Percentiles rank a stretch among this genome's conserved stretches.
Evolutionary conservation across 495 filamentous ascomycete genomes (phyloP).

Genomic region (Zalerion maritima): DNA sequence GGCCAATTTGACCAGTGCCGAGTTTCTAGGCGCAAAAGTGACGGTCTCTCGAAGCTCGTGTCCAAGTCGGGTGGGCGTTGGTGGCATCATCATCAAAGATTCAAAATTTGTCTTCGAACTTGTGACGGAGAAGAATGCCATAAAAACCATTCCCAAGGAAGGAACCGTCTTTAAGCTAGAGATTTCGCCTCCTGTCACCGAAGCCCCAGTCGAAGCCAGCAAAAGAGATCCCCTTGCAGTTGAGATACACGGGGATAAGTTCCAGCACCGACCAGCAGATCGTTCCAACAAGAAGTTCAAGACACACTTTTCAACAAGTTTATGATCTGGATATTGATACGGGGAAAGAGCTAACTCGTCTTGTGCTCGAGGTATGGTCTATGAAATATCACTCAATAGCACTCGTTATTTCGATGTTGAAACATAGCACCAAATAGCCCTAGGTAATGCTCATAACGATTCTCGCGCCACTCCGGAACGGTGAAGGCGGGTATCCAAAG

Average conservation of each 20-base stretch:
- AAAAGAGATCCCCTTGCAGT: conserved; percentile 48
- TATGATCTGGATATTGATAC: conserved; percentile 29
- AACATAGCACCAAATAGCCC: too few species aligned
- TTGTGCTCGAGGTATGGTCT: too few species aligned
- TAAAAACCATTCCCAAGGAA: conserved; percentile 73
- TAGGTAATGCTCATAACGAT: too few species aligned
- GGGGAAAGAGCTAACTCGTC: too few species aligned
- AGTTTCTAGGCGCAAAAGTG: conserved; percentile 78
- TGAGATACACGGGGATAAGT: conserved; percentile 78
- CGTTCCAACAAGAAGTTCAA: conserved; percentile 87
- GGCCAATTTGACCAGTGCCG: conserved; percentile 62
- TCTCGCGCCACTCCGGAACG: too few species aligned
- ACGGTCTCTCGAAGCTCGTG: conserved; percentile 73
- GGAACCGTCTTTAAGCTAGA: conserved; percentile 71
- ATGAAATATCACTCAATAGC: too few species aligned
- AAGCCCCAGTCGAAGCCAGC: conserved; percentile 11
- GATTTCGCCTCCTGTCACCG: conserved; percentile 34
- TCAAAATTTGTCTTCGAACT: conserved; percentile 75
- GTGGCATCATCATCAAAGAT: conserved; percentile 80
- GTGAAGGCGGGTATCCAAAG: too few species aligned
- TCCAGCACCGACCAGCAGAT: conserved; percentile 69
- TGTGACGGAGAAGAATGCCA: conserved; percentile 53
- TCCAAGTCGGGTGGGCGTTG: conserved; percentile 64
- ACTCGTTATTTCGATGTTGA: too few species aligned
- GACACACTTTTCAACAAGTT: conserved; percentile 48